Base-by-base conservation (phyloP, 768 basidiomycete species). In the Cystoderma amianthinum region DNA sequence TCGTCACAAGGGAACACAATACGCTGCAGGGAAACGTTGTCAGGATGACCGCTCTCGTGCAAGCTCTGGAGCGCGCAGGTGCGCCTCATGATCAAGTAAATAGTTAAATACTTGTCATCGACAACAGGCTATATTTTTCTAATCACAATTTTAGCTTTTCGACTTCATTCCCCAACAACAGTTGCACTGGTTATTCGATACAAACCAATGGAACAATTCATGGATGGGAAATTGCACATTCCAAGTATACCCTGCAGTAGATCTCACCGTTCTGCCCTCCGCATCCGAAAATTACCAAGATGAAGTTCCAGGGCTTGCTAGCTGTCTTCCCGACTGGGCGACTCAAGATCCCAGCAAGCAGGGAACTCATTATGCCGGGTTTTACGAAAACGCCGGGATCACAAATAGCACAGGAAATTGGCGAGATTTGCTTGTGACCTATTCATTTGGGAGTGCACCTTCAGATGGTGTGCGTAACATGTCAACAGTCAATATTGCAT, bases 131-230 rank as follows among this genome's bases (percentile, higher is more conserved):
- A 2, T 10, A 11, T n/a, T n/a, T n/a, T n/a, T n/a, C n/a, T n/a
- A n/a, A n/a, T n/a, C n/a, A n/a, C n/a, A n/a, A n/a, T n/a, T n/a
- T 2, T 4, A 49, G 38, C 25, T 49, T n/a, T 40, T 49, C 30
- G 48, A 49, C 24, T 49, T 43, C 33, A 32, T 40, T n/a, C 48
- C 48, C 7, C 28, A 46, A 32, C 42, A 47, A 32, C 12, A n/a
- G 2, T 33, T 22, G 7, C 13, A 43, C 33, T 50, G 49, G 49
- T 23, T 48, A n/a, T 50, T 42, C 34, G 32, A n/a, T 5, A 25
- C 36, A 15, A 20, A 42, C 16, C 44, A 50, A 38, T 50, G 49
- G 49, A 48, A 50, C n/a, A 50, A 49, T 35, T 38, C 48, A 17
- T 49, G 48, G 46, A 30, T 28, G 12, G 46, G 46, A 12, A 19